Base-by-base conservation (phyloP, 345 rosid genomes). In the Aethionema arabicum region DNA sequence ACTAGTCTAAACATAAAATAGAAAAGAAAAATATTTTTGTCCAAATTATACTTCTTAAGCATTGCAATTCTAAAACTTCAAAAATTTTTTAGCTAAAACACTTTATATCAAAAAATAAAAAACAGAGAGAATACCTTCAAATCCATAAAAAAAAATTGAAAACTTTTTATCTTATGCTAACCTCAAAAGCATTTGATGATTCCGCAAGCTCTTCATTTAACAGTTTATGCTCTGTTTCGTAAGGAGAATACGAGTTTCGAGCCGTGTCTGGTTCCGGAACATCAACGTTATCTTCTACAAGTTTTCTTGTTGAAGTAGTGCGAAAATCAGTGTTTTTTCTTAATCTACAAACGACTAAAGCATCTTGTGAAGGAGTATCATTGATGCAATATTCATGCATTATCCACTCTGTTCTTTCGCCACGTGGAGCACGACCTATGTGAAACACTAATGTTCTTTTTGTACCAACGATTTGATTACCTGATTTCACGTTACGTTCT, bases 381-480 rank as follows among this genome's bases (percentile, higher is more conserved):
- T 65, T 50, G 82, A 82, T 74, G 61, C 91, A 85, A 60, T 78
- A 92, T 63, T 92, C 96, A 16, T 92, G 95, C 90, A 92, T 84
- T 47, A 87, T 92, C 96, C 98, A 89, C 57, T 89, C 98, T 0
- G 98, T 92, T 75, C 97, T 80, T 54, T 92, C 90, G 5, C 95
- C 97, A 21, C 78, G 85, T 1, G 98, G 95, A 0, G 93, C 98
- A 35, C 98, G 95, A 47, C 98, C 96, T 0, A 63, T 36, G 61
- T 92, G 98, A 71, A 92, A 89, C 11, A 92, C 93, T 0, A 92
- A 93, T 33, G 98, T 89, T 76, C 98, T 87, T 74, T 92, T 92
- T 4, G 88, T 81, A 11, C 98, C 98, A 54, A 89, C 80, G 12
- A 81, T 69, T 14, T 58, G 52, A 41, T 75, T 59, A 13, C 87